phyloP scores from a whole-genome alignment of 2,329 filamentous ascomycete genomes.

The Grosmannia huntii region DNA sequence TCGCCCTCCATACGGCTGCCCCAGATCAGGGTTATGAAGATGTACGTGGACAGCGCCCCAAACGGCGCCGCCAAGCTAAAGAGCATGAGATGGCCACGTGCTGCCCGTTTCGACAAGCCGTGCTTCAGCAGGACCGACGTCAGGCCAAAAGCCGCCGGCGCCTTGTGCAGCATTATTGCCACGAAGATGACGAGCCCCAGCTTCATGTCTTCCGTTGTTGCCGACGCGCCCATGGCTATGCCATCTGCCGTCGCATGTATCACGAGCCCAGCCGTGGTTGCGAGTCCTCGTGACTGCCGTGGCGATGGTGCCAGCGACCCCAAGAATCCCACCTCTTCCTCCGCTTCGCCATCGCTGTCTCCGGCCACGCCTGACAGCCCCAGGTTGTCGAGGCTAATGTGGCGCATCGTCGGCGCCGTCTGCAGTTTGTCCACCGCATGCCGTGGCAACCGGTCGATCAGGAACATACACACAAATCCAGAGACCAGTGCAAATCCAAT shows the following conservation, averaged over 20 bases:
- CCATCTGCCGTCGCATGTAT: slow-evolving; percentile 94
- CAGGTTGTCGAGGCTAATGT: slow-evolving; percentile 81
- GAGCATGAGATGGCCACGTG: slow-evolving; percentile 71
- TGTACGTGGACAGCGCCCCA: slow-evolving; percentile 73
- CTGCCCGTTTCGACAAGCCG: slow-evolving; percentile 74
- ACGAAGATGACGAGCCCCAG: slow-evolving; percentile 87
- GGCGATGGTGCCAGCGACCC: slow-evolving; percentile 44
- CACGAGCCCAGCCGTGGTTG: slow-evolving; percentile 87
- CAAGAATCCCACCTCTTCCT: slow-evolving; percentile 45
- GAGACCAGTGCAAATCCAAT: slow-evolving; percentile 77
- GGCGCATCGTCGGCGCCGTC: slow-evolving; percentile 55
- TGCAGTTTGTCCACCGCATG: slow-evolving; percentile 56
- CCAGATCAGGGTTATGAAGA: slow-evolving; percentile 62
- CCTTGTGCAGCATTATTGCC: slow-evolving; percentile 96
- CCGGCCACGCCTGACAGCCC: slow-evolving; percentile 20
- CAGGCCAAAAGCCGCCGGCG: slow-evolving; percentile 85
- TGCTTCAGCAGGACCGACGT: slow-evolving; percentile 85
- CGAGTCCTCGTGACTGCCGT: slow-evolving; percentile 49
- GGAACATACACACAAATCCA: slow-evolving; percentile 93
- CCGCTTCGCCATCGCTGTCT: slow-evolving; percentile 22
- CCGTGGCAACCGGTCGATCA: slow-evolving; percentile 75
- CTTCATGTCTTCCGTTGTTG: slow-evolving; percentile 57
- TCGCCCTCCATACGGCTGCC: slow-evolving; percentile 44
- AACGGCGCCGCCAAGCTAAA: slow-evolving; percentile 86
- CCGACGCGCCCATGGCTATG: slow-evolving; percentile 88